Evolutionary conservation across 1,284 basidiomycete species (phyloP).

Genomic region (Ustilago hordei): DNA sequence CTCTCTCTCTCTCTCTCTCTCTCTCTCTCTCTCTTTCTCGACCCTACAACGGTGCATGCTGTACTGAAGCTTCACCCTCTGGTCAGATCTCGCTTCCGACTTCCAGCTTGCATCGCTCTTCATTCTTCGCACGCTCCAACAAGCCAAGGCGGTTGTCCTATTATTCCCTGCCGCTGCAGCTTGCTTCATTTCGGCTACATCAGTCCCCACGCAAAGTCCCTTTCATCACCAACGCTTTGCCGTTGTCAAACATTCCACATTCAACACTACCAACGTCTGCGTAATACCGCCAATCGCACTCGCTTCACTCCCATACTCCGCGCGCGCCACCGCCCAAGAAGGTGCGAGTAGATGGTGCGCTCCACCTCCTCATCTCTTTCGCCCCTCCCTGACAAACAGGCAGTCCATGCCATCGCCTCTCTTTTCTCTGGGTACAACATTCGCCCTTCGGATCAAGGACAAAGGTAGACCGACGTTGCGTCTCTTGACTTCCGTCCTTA

Average conservation of each 20-base stretch:
- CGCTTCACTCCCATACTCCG: background rate
- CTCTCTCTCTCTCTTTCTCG: too few species aligned
- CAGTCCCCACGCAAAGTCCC: slow-evolving; percentile 25
- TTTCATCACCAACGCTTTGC: slow-evolving; percentile 16
- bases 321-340: slow-evolving; percentile 5
- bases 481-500: background rate
- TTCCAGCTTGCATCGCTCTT: slow-evolving; percentile 3
- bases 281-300: background rate
- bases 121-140: slow-evolving; percentile 37
- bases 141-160: slow-evolving; percentile 31
- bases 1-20: too few species aligned
- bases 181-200: slow-evolving; percentile 26
- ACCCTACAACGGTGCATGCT: background rate
- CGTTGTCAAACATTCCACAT: slow-evolving; percentile 8
- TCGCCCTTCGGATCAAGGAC: background rate
- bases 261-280: background rate
- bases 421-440: background rate
- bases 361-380: background rate
- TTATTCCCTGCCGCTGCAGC: slow-evolving; percentile 19
- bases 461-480: background rate
- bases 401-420: background rate
- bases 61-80: background rate
- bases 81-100: background rate
- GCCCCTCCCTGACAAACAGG: slow-evolving; percentile 9
- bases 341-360: slow-evolving; percentile 31